Percentiles rank a stretch among this genome's conserved stretches.
Conservation (phyloP, 208 protist species). For the Vickermania ingenoplastis region DNA sequence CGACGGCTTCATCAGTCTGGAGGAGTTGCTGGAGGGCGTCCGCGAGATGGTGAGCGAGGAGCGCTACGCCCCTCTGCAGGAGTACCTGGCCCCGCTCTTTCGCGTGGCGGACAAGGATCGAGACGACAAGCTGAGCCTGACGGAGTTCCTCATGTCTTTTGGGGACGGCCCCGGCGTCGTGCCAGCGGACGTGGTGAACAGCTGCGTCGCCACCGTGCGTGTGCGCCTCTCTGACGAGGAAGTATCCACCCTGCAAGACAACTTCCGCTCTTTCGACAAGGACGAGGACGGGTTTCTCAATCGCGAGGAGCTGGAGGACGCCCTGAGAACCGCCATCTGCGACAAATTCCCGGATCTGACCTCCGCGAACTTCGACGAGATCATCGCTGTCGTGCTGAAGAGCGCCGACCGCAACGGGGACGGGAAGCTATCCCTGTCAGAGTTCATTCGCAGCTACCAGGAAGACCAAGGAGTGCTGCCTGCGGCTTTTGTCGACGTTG, state of each 20-base stretch:
- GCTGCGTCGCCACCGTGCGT: constrained; percentile 58
- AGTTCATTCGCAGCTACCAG: constrained; percentile 84
- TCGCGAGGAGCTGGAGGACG: constrained; percentile 44
- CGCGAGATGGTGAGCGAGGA: constrained; percentile 28
- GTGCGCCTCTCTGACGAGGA: constrained; percentile 75
- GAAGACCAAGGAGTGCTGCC: constrained; percentile 81
- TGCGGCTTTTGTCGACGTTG: constrained; percentile 50
- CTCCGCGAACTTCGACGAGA: constrained; percentile 53
- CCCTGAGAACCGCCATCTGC: constrained; percentile 38
- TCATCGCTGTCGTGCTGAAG: constrained; percentile 61
- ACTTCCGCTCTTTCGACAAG: constrained; percentile 55
- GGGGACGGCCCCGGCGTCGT: constrained; percentile 67
- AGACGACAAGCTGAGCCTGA: constrained; percentile 50
- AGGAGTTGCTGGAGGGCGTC: constrained; percentile 49
- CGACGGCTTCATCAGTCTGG: constrained; percentile 51
- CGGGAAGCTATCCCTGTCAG: constrained; percentile 57
- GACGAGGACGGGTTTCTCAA: constrained; percentile 69
- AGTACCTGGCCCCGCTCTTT: constrained; percentile 63
- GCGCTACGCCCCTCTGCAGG: constrained; percentile 35
- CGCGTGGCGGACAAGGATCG: constrained; percentile 64
- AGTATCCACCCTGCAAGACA: constrained; percentile 63
- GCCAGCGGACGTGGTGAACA: constrained; percentile 78
- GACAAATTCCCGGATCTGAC: constrained; percentile 53
- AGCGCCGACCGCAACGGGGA: constrained; percentile 62
- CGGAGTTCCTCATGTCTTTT: constrained; percentile 71